Percentiles rank a stretch among this genome's conserved stretches.
Conservation (phyloP, 345 rosid genomes). For the Limnanthes douglasii region DNA sequence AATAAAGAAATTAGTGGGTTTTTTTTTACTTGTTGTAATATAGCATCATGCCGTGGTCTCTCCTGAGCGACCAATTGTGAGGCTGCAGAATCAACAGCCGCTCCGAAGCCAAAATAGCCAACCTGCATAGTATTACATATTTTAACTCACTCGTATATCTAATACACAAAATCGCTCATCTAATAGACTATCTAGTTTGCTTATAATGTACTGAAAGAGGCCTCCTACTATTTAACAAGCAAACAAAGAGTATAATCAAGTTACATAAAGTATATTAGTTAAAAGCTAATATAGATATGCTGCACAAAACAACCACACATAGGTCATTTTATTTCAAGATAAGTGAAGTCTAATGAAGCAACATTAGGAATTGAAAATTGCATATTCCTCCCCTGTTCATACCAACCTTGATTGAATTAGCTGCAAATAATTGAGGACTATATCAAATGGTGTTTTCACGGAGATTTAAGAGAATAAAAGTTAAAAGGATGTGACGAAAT, state of each 20-base stretch:
- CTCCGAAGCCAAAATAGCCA: slow-evolving; percentile 84
- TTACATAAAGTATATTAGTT: background rate
- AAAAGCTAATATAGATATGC: too few relatives aligned
- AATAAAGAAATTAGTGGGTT: background rate
- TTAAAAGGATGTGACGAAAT: background rate
- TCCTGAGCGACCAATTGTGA: slow-evolving; percentile 66
- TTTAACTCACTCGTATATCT: too few relatives aligned
- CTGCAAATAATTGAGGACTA: background rate
- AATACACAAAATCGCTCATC: too few relatives aligned
- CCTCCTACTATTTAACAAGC: too few relatives aligned
- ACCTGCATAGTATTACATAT: slow-evolving; percentile 26
- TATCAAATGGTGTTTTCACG: background rate
- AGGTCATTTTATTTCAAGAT: background rate
- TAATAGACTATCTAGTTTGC: too few relatives aligned
- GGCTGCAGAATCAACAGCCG: slow-evolving; percentile 81
- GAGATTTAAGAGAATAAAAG: background rate
- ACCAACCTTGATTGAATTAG: background rate
- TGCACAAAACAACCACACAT: background rate
- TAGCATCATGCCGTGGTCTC: slow-evolving; percentile 90
- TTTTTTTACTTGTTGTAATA: slow-evolving; percentile 46
- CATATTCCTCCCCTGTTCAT: background rate
- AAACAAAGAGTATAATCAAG: background rate
- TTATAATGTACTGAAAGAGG: too few relatives aligned
- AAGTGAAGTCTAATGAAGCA: background rate
- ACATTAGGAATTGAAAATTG: background rate